Evolutionary conservation across 148 eudicot genomes (phyloP).

Genomic region (Rhododendron henanense): DNA sequence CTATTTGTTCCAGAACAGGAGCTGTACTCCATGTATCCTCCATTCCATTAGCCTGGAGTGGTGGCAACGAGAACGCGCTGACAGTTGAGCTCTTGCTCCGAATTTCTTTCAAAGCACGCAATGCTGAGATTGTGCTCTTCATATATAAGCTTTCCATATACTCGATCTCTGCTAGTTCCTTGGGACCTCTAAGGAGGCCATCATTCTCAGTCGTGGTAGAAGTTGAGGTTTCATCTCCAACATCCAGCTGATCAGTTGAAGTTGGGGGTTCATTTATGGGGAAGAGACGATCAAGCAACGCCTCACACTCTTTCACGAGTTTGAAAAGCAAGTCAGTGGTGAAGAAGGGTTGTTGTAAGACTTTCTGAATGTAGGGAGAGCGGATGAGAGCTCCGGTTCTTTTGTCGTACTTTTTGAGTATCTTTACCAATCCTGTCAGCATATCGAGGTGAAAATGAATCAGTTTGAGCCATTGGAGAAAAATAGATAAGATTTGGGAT

Average conservation of each 20-base stretch:
- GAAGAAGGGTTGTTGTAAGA: slow-evolving; percentile 85
- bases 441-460: background rate
- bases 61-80: slow-evolving; percentile 77
- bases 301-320: slow-evolving; percentile 83
- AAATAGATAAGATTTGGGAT: background rate
- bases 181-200: slow-evolving; percentile 37
- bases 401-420: slow-evolving; percentile 90
- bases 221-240: slow-evolving; percentile 26
- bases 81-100: slow-evolving; percentile 84
- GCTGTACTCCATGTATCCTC: slow-evolving; percentile 67
- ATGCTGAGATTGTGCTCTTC: slow-evolving; percentile 77
- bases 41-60: slow-evolving; percentile 45
- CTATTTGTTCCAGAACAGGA: slow-evolving; percentile 60
- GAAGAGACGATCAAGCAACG: slow-evolving; percentile 63
- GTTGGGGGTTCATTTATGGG: slow-evolving; percentile 40
- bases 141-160: slow-evolving; percentile 69
- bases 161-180: slow-evolving; percentile 71
- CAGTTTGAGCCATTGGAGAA: background rate
- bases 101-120: slow-evolving; percentile 63
- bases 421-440: slow-evolving; percentile 72
- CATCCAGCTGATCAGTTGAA: slow-evolving; percentile 13
- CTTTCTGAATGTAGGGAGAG: slow-evolving; percentile 80
- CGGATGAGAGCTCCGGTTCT: slow-evolving; percentile 82
- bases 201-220: slow-evolving; percentile 11
- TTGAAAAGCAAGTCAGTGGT: slow-evolving; percentile 74